These are phyloP conservation scores for Talaromyces verruculosus DNA, from an alignment of 2,329 filamentous ascomycete species.

Conservation along the genomic window DNA sequence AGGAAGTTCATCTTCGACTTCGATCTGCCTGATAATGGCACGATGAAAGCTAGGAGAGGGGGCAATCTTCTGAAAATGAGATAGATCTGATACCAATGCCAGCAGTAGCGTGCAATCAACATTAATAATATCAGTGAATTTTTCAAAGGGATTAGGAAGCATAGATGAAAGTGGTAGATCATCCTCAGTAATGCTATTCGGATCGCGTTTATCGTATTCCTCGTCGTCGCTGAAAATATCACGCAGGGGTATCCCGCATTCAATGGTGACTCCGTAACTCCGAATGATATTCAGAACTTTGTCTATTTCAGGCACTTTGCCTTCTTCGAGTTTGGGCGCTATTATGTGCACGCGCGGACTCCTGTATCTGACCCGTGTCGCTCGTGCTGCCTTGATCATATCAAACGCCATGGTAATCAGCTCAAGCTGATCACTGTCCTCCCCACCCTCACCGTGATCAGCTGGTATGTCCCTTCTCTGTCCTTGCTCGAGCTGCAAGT, in stretches of 20 bases:
- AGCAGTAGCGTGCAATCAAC: conserved; percentile 65
- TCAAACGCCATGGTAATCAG: conserved; percentile 61
- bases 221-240: conserved; percentile 16
- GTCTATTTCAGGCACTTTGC: conserved; percentile 56
- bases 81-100: conserved; percentile 71
- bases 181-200: conserved; percentile 20
- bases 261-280: conserved; percentile 48
- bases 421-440: conserved; percentile 58
- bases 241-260: conserved; percentile 34
- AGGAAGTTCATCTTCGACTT: conserved; percentile 62
- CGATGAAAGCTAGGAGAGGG: conserved; percentile 57
- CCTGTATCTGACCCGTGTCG: conserved; percentile 58
- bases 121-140: conserved; percentile 47
- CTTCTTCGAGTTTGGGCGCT: conserved; percentile 58
- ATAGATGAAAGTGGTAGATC: conserved; percentile 33
- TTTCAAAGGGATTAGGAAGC: conserved; percentile 43
- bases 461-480: not conserved
- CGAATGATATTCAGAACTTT: conserved; percentile 57
- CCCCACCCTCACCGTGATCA: conserved; percentile 42
- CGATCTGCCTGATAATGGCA: conserved; percentile 64
- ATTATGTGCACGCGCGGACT: conserved; percentile 62
- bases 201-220: conserved; percentile 15
- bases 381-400: conserved; percentile 57
- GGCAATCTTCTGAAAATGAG: conserved; percentile 52
- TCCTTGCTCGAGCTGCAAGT: not conserved